These are phyloP conservation scores for Globisporangium iwayamae DNA, from an alignment of 352 stramenopile genomes.

Conservation along the genomic window DNA sequence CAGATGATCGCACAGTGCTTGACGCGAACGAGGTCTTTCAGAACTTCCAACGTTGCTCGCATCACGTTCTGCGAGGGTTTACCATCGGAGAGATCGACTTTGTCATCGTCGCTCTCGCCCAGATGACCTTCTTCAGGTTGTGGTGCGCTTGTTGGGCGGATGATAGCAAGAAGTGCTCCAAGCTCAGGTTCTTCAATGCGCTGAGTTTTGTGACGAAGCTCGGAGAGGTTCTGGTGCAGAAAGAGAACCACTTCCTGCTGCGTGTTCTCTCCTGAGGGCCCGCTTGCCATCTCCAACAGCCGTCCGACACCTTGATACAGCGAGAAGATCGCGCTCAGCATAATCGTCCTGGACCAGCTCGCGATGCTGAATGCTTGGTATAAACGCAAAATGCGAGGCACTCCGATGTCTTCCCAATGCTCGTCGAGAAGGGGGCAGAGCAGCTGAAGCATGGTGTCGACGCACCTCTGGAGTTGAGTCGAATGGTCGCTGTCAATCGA, in stretches of 20 bases:
- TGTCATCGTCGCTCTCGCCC: slow-evolving; percentile 12
- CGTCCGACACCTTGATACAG: slow-evolving; percentile 22
- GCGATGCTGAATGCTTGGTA: not conserved
- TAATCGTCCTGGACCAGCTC: slow-evolving; percentile 15
- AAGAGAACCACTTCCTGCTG: slow-evolving; percentile 20
- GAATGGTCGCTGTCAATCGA: not conserved
- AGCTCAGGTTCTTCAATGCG: slow-evolving; percentile 25
- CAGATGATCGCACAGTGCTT: slow-evolving; percentile 29
- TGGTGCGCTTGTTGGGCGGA: not conserved
- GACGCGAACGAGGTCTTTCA: slow-evolving; percentile 26
- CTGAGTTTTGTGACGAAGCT: slow-evolving; percentile 26
- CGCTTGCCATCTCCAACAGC: slow-evolving; percentile 20
- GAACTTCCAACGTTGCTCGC: slow-evolving; percentile 20
- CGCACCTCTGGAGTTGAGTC: not conserved
- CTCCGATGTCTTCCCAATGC: slow-evolving; percentile 2
- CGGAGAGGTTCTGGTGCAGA: slow-evolving; percentile 21
- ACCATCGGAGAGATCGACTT: slow-evolving; percentile 9
- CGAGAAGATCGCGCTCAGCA: slow-evolving; percentile 20
- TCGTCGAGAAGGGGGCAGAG: not conserved
- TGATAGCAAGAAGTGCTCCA: slow-evolving; percentile 17
- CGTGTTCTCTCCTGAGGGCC: slow-evolving; percentile 2
- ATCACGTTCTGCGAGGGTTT: slow-evolving; percentile 17
- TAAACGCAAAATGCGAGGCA: not conserved
- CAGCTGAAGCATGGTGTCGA: not conserved
- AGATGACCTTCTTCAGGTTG: not conserved